Base-by-base conservation (phyloP, 106 monocot species). In the Platanthera zijinensis region DNA sequence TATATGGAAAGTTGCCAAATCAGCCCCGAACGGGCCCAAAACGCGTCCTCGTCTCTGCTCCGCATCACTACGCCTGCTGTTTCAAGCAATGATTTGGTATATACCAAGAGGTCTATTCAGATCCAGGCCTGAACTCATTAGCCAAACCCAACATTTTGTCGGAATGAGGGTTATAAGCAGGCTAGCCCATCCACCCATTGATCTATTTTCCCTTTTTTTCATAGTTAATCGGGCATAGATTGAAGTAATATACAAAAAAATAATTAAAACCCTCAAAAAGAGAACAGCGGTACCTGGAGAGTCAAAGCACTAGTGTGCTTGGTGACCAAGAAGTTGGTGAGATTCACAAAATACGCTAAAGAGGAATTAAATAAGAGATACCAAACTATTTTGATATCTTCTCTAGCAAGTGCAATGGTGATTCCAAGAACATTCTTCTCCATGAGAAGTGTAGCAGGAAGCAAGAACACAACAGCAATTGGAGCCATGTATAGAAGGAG, bases 401-500 rank as follows among this genome's bases (percentile, higher is more conserved):
- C 85, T 84, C 82, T 87, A 73, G 87, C 90, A 84, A 90, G 90
- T 45, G 87, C 85, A 45, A 90, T 45, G n/a, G 90, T 90, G 52
- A 87, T 87, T n/a, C 90, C 90, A 67, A 90, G 78, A 48, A 90
- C 90, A 90, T 90, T 90, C 45, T 85, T 71, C 73, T 90, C 90
- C 90, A 90, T 85, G 12, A 83, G 8, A 39, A 90, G 57, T 72
- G 87, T 85, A 66, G 87, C 90, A 73, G 90, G 90, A 81, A 90
- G 90, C 5, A 90, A 75, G 18, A 90, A 75, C 71, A 87, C 74
- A 51, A 90, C 90, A 77, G 90, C 90, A 51, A 87, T 82, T 15
- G 90, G 90, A 48, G 90, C 90, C 90, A 90, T 90, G 74, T 90
- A 90, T 22, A 90, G 75, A 66, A 90, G 90, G 15, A 90, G 90